Evolutionary conservation across 768 basidiomycete genomes (phyloP).

Genomic region (Leccinum olivaceopallidum): DNA sequence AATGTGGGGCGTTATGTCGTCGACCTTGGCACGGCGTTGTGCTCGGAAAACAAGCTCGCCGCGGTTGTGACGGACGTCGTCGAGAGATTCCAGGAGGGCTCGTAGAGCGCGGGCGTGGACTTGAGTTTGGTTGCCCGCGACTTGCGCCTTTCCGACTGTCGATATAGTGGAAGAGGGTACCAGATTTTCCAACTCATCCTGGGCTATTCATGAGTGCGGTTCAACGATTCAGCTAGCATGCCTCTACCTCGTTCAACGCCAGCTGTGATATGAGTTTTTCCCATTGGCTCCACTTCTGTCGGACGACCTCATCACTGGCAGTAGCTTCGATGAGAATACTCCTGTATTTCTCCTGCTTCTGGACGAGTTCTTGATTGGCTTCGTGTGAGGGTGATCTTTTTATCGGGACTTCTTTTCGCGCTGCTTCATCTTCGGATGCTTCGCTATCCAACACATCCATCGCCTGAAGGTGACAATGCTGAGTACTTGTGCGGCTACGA

Average conservation of each 20-base stretch:
- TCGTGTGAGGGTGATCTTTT: constrained; percentile 70
- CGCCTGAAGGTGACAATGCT: constrained; percentile 47
- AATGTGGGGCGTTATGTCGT: constrained; percentile 74
- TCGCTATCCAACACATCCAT: constrained; percentile 91
- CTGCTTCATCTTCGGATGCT: constrained; percentile 79
- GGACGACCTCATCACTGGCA: constrained; percentile 74
- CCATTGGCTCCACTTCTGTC: constrained; percentile 90
- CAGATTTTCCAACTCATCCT: constrained; percentile 66
- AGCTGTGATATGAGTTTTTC: constrained; percentile 69
- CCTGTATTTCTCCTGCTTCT: constrained; percentile 71
- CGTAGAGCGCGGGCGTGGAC: constrained; percentile 71
- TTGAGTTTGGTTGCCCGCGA: constrained; percentile 51
- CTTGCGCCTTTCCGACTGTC: constrained; percentile 31
- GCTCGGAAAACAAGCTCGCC: constrained; percentile 65
- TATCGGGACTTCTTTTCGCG: constrained; percentile 50
- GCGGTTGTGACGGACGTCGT: constrained; percentile 64
- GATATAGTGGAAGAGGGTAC: constrained; percentile 66
- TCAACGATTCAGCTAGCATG: neutral
- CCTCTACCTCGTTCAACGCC: constrained; percentile 59
- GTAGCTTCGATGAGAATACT: constrained; percentile 70
- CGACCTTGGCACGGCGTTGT: constrained; percentile 56
- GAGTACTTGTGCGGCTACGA: neutral
- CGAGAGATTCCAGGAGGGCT: constrained; percentile 74
- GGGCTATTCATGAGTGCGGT: constrained; percentile 7
- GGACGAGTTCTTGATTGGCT: constrained; percentile 72